Evolutionary conservation across 352 stramenopile genomes (phyloP).

Genomic region (Pythium sp.): DNA sequence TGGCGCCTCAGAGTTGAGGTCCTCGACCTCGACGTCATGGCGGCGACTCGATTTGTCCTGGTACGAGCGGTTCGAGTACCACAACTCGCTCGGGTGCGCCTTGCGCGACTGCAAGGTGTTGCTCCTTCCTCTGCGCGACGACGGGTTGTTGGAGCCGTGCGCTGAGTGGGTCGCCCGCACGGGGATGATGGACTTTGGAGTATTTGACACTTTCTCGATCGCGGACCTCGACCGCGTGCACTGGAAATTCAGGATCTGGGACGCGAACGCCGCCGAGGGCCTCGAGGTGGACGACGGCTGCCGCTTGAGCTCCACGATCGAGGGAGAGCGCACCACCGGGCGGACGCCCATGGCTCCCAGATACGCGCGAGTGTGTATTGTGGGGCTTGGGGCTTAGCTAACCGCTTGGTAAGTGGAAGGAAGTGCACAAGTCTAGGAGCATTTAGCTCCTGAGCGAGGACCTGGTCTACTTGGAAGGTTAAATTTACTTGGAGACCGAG

Average conservation of each 20-base stretch:
- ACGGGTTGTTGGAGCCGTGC: conserved; percentile 10
- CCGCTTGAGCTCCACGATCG: conserved; percentile 2
- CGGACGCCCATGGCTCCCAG: background rate
- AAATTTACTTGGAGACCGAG: no score
- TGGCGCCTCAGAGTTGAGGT: conserved; percentile 7
- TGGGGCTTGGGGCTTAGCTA: background rate
- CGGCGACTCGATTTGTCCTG: conserved; percentile 23
- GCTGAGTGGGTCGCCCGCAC: background rate
- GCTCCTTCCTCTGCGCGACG: conserved; percentile 9
- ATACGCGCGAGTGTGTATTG: background rate
- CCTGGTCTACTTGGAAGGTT: no score
- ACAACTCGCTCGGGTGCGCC: conserved; percentile 25
- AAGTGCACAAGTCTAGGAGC: no score
- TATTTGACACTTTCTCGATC: background rate
- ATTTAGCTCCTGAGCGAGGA: no score
- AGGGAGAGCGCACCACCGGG: background rate
- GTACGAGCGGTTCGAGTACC: conserved; percentile 37
- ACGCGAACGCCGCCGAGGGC: background rate
- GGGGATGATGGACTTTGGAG: conserved; percentile 8
- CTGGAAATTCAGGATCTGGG: conserved; percentile 11
- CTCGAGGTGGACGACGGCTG: background rate
- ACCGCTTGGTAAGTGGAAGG: no score
- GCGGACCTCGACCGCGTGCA: conserved; percentile 1
- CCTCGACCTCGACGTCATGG: conserved; percentile 21
- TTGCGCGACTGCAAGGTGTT: conserved; percentile 24